Conservation (phyloP, 352 stramenopile species). For the Globisporangium paddicum region DNA sequence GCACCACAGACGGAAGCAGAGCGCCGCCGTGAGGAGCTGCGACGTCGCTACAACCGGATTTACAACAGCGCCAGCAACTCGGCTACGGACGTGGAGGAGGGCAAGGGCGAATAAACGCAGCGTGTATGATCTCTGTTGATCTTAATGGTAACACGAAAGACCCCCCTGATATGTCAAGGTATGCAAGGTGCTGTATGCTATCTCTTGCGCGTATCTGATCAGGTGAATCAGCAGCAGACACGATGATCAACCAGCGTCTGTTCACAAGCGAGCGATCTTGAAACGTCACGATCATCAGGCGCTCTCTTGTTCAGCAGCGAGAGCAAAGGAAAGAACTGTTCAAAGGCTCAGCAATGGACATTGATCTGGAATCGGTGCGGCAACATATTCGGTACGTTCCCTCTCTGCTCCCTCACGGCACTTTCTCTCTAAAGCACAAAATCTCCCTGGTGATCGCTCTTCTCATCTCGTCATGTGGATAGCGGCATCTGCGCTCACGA, state of each 20-base stretch:
- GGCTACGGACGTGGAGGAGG: conserved; percentile 19
- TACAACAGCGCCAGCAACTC: conserved; percentile 25
- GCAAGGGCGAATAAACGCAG: conserved; percentile 23
- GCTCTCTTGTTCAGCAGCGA: neutral
- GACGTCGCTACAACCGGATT: conserved; percentile 50
- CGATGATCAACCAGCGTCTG: neutral
- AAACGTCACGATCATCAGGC: conserved; percentile 4
- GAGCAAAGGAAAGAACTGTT: neutral
- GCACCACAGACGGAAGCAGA: conserved; percentile 39
- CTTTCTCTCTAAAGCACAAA: neutral
- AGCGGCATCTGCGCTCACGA: conserved; percentile 32
- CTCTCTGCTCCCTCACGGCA: neutral
- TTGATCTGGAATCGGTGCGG: conserved; percentile 12
- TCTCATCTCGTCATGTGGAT: neutral
- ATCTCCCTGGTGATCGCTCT: neutral
- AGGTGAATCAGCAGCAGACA: too few relatives aligned
- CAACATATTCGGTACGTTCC: conserved; percentile 24
- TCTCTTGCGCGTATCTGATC: too few relatives aligned
- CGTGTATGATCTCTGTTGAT: neutral
- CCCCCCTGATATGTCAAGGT: neutral
- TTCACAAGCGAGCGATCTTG: neutral
- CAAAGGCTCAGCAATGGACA: neutral
- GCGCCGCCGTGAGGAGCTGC: conserved; percentile 46
- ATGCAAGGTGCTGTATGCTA: too few relatives aligned
- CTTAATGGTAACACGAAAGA: neutral